Conservation (phyloP, 768 basidiomycete genomes). For the Termitomyces sp. region DNA sequence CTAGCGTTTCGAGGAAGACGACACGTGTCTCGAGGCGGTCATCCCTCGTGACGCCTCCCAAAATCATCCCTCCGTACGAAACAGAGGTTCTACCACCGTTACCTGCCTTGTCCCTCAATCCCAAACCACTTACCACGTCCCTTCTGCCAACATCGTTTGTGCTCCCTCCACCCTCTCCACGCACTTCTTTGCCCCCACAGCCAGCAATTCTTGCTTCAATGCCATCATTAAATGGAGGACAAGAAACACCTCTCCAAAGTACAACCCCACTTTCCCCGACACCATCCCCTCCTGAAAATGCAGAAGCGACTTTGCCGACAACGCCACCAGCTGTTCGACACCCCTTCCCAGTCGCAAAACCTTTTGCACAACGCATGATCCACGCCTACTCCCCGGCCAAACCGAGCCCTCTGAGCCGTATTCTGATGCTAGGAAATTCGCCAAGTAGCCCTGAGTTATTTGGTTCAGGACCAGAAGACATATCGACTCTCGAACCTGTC, state of each 20-base stretch:
- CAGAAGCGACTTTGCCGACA: slow-evolving; percentile 20
- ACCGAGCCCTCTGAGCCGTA: slow-evolving; percentile 78
- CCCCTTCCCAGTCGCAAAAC: slow-evolving; percentile 72
- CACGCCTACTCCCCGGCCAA: slow-evolving; percentile 82
- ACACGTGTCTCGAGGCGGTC: slow-evolving; percentile 45
- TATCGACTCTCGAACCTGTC: slow-evolving; percentile 25
- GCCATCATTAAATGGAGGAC: slow-evolving; percentile 15
- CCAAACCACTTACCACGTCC: slow-evolving; percentile 41
- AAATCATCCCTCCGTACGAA: slow-evolving; percentile 35
- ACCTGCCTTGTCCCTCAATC: slow-evolving; percentile 27
- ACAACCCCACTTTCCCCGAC: slow-evolving; percentile 9
- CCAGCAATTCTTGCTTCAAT: slow-evolving; percentile 32
- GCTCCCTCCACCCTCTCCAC: slow-evolving; percentile 75
- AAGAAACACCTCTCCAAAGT: slow-evolving; percentile 11
- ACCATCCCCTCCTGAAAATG: slow-evolving; percentile 16
- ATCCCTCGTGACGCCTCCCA: slow-evolving; percentile 34
- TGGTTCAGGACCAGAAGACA: slow-evolving; percentile 14
- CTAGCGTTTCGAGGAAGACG: slow-evolving; percentile 36
- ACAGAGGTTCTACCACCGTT: slow-evolving; percentile 36
- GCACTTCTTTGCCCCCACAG: slow-evolving; percentile 56
- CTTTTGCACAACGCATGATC: slow-evolving; percentile 62
- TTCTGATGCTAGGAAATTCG: slow-evolving; percentile 68
- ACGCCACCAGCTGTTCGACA: slow-evolving; percentile 33
- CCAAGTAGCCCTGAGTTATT: slow-evolving; percentile 34
- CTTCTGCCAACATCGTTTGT: slow-evolving; percentile 70